Conservation (phyloP, 2,329 filamentous ascomycete species). For the Didymella glomerata region DNA sequence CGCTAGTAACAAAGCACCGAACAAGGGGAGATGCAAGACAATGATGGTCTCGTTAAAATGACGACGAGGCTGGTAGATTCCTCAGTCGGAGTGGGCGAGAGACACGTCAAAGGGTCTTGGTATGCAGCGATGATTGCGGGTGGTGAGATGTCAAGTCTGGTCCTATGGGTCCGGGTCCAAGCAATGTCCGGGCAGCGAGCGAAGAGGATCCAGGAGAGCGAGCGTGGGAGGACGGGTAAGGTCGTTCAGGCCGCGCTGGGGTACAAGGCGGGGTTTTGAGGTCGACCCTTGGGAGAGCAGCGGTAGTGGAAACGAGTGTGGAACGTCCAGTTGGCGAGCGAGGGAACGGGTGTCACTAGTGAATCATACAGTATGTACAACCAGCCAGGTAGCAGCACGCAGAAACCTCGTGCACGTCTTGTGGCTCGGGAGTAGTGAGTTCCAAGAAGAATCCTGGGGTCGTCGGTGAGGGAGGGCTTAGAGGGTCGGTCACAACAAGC, state of each 20-base stretch:
- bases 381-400: constrained; percentile 18
- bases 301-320: constrained; percentile 46
- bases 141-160: constrained; percentile 1
- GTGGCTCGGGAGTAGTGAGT: constrained; percentile 27
- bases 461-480: constrained; percentile 19
- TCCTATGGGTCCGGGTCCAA: constrained; percentile 20
- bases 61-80: constrained; percentile 3
- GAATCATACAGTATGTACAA: constrained; percentile 20
- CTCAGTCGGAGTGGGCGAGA: constrained; percentile 7
- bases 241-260: constrained; percentile 25
- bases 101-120: constrained; percentile 10
- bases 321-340: constrained; percentile 35
- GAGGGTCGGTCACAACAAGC: constrained; percentile 24
- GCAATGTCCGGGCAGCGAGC: constrained; percentile 8
- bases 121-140: not conserved
- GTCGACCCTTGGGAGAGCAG: constrained; percentile 29
- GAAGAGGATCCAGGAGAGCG: constrained; percentile 22
- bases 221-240: constrained; percentile 26
- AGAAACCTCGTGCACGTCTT: constrained; percentile 37
- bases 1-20: constrained; percentile 24
- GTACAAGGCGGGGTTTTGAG: constrained; percentile 31
- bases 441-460: constrained; percentile 9
- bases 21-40: constrained; percentile 26
- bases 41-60: not conserved
- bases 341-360: constrained; percentile 39